Evolutionary conservation across 805 yeast species (phyloP).

Genomic region (Candida cerambycidarum): DNA sequence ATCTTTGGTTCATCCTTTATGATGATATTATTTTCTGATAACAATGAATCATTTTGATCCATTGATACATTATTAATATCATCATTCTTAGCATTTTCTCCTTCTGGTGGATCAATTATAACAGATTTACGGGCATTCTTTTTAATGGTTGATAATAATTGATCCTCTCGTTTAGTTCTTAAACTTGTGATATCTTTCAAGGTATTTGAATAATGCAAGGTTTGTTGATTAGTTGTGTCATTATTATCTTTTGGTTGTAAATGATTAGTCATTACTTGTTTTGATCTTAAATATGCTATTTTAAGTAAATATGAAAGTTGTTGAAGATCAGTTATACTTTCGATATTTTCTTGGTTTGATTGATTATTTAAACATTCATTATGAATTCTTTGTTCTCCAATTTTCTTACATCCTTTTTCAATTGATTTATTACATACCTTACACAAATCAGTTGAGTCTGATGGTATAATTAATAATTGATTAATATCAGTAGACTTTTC

Average conservation of each 20-base stretch:
- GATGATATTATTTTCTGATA: constrained; percentile 29
- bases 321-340: constrained; percentile 60
- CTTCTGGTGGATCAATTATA: constrained; percentile 62
- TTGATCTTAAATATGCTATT: constrained; percentile 79
- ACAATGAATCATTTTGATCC: constrained; percentile 18
- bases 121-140: constrained; percentile 66
- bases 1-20: constrained; percentile 41
- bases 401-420: constrained; percentile 76
- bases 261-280: constrained; percentile 48
- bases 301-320: constrained; percentile 77
- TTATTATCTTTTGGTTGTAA: constrained; percentile 8
- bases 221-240: constrained; percentile 8
- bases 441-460: constrained; percentile 76
- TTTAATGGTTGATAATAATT: constrained; percentile 55
- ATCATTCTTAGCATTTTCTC: constrained; percentile 35
- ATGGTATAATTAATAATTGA: constrained; percentile 45
- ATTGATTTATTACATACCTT: constrained; percentile 68
- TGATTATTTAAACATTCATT: constrained; percentile 57
- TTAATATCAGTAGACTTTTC: constrained; percentile 18
- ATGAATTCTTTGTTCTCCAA: constrained; percentile 76
- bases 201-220: constrained; percentile 14
- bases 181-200: constrained; percentile 74
- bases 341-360: constrained; percentile 18
- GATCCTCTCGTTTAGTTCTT: constrained; percentile 70
- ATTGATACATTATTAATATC: constrained; percentile 13